Evolutionary conservation across 2,329 filamentous ascomycete genomes (phyloP).

Genomic region (Aotearoamyces nothofagi): DNA sequence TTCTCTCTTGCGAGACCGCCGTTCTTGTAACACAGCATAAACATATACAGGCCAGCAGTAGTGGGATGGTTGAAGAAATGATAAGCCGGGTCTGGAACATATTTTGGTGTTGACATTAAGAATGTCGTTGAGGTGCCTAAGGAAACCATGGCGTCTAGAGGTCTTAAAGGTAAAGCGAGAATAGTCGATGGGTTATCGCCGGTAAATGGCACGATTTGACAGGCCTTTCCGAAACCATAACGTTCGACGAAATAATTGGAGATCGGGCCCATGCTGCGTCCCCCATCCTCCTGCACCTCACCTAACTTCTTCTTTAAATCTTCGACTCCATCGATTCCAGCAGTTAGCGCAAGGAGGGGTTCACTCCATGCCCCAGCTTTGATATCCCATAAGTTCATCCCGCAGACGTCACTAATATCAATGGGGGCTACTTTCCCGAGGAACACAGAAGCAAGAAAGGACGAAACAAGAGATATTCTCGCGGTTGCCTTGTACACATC

Average conservation of each 20-base stretch:
- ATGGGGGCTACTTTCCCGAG: conserved; percentile 75
- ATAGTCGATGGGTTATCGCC: conserved; percentile 96
- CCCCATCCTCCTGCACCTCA: conserved; percentile 65
- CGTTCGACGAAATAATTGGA: conserved; percentile 63
- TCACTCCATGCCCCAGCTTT: conserved; percentile 58
- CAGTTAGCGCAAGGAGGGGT: conserved; percentile 58
- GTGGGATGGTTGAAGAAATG: conserved; percentile 99
- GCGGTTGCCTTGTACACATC: conserved; percentile 67
- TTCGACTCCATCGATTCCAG: conserved; percentile 38
- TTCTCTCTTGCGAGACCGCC: conserved; percentile 85
- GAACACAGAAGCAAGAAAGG: conserved; percentile 84
- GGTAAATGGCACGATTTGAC: conserved; percentile 73
- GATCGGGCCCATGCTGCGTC: conserved; percentile 60
- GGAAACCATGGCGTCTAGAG: conserved; percentile 85
- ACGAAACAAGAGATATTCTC: conserved; percentile 86
- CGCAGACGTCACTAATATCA: conserved; percentile 88
- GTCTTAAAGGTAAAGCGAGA: conserved; percentile 71
- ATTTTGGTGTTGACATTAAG: conserved; percentile 89
- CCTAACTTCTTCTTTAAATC: conserved; percentile 69
- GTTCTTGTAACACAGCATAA: conserved; percentile 99
- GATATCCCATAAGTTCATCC: conserved; percentile 96
- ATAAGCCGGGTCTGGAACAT: conserved; percentile 78
- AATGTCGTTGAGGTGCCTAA: conserved; percentile 94
- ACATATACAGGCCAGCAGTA: conserved; percentile 87
- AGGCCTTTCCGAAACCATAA: conserved; percentile 64